Evolutionary conservation across 495 filamentous ascomycete species (phyloP).

Genomic region (Hyaloscypha finlandica): DNA sequence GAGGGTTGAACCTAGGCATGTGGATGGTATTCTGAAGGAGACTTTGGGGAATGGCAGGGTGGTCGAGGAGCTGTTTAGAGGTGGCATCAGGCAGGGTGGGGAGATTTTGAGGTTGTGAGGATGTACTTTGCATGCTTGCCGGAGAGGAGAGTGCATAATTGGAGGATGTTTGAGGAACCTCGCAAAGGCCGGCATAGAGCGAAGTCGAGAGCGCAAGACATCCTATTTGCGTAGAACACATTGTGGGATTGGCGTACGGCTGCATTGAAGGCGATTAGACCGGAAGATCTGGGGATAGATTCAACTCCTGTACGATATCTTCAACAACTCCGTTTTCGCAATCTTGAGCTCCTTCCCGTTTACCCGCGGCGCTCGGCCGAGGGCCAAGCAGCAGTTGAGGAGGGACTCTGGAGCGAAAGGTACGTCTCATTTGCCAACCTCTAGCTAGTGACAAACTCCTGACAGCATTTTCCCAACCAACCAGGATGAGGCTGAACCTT

Average conservation of each 20-base stretch:
- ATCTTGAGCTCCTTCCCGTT: neutral
- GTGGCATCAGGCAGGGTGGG: conserved; percentile 49
- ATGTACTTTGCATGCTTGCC: neutral
- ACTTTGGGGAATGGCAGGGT: conserved; percentile 75
- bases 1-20: conserved; percentile 79
- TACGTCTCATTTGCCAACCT: neutral
- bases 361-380: neutral
- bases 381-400: neutral
- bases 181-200: too few species aligned
- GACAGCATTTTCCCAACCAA: neutral
- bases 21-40: conserved; percentile 81
- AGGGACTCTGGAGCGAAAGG: neutral
- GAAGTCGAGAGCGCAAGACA: too few species aligned
- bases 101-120: conserved; percentile 30
- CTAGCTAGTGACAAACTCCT: neutral
- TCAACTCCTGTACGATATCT: neutral
- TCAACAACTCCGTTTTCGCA: neutral
- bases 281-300: neutral
- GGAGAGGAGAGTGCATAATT: neutral
- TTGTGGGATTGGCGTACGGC: conserved; percentile 10
- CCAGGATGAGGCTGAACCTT: neutral
- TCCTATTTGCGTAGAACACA: too few species aligned
- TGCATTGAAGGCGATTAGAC: neutral
- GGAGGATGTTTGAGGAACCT: neutral
- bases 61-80: conserved; percentile 73